These are phyloP conservation scores for Fragaria vesca DNA, from an alignment of 306 rosid genomes.

Conservation along the genomic window DNA sequence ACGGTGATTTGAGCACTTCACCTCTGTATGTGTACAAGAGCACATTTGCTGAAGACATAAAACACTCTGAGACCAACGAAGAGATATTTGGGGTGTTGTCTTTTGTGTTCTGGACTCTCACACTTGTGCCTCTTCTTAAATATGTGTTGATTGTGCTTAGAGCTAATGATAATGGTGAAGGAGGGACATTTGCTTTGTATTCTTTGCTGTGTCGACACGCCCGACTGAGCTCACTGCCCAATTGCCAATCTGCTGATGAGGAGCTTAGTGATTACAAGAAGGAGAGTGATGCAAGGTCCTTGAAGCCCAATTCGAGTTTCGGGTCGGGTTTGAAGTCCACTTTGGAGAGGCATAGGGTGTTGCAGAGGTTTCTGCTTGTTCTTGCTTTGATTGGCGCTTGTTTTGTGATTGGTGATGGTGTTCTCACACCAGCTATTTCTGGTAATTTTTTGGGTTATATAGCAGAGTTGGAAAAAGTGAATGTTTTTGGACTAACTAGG, in stretches of 20 bases:
- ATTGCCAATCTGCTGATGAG: slow-evolving; percentile 69
- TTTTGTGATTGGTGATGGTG: slow-evolving; percentile 98
- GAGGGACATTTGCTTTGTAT: slow-evolving; percentile 94
- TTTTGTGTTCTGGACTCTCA: slow-evolving; percentile 87
- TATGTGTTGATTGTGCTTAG: slow-evolving; percentile 82
- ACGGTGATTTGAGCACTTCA: slow-evolving; percentile 94
- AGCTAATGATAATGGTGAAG: slow-evolving; percentile 96
- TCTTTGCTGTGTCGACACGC: slow-evolving; percentile 88
- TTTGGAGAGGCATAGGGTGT: slow-evolving; percentile 66
- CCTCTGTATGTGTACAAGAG: slow-evolving; percentile 79
- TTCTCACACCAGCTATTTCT: slow-evolving; percentile 88
- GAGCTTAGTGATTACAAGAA: slow-evolving; percentile 68
- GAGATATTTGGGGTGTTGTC: slow-evolving; percentile 88
- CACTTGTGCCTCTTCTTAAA: slow-evolving; percentile 74
- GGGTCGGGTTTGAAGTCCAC: slow-evolving; percentile 48
- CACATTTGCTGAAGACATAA: slow-evolving; percentile 74
- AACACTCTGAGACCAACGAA: slow-evolving; percentile 56
- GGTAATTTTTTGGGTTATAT: slow-evolving; percentile 42
- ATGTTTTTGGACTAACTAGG: slow-evolving; percentile 20
- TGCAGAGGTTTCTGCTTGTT: slow-evolving; percentile 76
- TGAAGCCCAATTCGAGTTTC: slow-evolving; percentile 29
- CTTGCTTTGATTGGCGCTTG: slow-evolving; percentile 91
- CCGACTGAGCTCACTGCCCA: slow-evolving; percentile 66
- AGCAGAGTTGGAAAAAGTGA: slow-evolving; percentile 1
- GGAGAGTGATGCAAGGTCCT: slow-evolving; percentile 22